Base-by-base conservation (phyloP, 306 rosid species). In the Pyrus betulifolia region DNA sequence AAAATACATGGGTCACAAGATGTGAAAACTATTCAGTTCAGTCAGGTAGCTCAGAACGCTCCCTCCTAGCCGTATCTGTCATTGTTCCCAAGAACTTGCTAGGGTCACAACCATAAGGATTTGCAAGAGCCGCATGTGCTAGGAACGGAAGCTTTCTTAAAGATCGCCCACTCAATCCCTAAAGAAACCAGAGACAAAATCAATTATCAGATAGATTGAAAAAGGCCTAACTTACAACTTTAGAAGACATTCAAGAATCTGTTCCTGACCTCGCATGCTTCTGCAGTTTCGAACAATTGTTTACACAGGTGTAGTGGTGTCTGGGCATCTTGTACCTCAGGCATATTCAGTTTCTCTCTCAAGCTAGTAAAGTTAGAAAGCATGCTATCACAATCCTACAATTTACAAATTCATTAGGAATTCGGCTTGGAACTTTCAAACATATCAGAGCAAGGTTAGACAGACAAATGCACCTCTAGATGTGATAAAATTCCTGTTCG, bases 121-220 rank as follows among this genome's bases (percentile, higher is more conserved):
- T 81, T 51, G 90, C 79, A 67, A 91, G 91, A 27, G 91, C 89
- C 21, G 97, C 93, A 62, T 92, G 97, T 6, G 92, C 88, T 76
- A 96, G 82, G 83, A 96, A 96, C 19, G 99, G 97, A 80, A 95
- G 97, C 88, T 95, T 95, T 88, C 97, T 88, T 80, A 96, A 79
- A 44, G 91, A 84, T 72, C 98, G 88, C 80, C 99, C 98, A 49
- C 99, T 96, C 90, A 88, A 72, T 79, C 99, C 98, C 99, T 96
- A 66, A 63, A 30, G 44, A 52, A 55, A 80, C 68, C 45, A 54
- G 40, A 44, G 12, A 6, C 23, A 40, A 71, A 27, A 61, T 80
- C 78, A 80, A 25, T 54, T 6, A 6, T 25, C 61, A 17, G 51
- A 35, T 1, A 27, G 61, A 21, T 33, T 8, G 23, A 69, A n/a